Percentiles rank a stretch among this genome's conserved stretches.
phyloP scores from a whole-genome alignment of 495 filamentous ascomycete genomes.

The Jackrogersella minutella region DNA sequence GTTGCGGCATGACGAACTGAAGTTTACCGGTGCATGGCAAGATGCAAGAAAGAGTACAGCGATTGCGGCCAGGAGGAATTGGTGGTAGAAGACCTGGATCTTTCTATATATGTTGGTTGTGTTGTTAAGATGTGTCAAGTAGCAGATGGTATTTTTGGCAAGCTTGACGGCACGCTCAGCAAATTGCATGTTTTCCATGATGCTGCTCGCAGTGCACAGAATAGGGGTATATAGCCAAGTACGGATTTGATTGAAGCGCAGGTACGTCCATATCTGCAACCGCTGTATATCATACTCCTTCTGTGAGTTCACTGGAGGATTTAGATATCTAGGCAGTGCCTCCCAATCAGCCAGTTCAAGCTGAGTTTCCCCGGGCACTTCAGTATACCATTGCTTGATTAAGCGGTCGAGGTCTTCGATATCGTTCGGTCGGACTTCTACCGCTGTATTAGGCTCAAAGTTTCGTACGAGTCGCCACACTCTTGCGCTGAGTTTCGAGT shows the following conservation, averaged over 20 bases:
- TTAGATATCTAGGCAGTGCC: constrained; percentile 40
- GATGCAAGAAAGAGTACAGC: constrained; percentile 85
- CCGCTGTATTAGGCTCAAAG: constrained; percentile 60
- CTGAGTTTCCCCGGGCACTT: constrained; percentile 52
- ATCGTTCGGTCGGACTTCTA: constrained; percentile 64
- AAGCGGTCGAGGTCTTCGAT: constrained; percentile 80
- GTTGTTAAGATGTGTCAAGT: constrained; percentile 76
- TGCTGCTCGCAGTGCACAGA: constrained; percentile 77
- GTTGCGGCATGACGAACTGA: constrained; percentile 74
- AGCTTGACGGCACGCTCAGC: constrained; percentile 77
- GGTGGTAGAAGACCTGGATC: constrained; percentile 85
- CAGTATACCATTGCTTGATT: constrained; percentile 77
- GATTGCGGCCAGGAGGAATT: constrained; percentile 82
- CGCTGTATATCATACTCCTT: constrained; percentile 62
- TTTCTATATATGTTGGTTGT: constrained; percentile 82
- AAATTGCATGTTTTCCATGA: constrained; percentile 71
- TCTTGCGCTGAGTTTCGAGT: constrained; percentile 77
- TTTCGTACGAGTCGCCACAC: constrained; percentile 75
- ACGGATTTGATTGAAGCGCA: constrained; percentile 83
- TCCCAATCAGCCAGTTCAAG: constrained; percentile 44
- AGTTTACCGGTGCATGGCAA: constrained; percentile 80
- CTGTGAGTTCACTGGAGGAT: constrained; percentile 35
- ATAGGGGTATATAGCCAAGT: constrained; percentile 85
- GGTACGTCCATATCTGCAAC: constrained; percentile 66
- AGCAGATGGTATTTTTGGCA: constrained; percentile 80